Evolutionary conservation across 164 flowering plant species (phyloP), one percentile per base, ranked within the genome.

Genomic region (Cinnamomum chago): DNA sequence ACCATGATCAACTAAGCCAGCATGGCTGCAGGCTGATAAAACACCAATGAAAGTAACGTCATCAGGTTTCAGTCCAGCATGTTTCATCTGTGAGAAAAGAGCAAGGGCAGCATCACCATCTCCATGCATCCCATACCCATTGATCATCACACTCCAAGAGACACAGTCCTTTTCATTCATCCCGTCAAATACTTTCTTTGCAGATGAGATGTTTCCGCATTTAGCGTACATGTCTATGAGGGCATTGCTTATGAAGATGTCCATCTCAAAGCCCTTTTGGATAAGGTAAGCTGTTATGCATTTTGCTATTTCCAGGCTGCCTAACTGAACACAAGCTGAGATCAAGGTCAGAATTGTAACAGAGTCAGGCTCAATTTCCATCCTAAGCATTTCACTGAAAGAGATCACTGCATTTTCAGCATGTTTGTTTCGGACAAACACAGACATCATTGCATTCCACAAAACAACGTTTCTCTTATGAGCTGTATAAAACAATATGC

Each of bases 381-480:
- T 62, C 15, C 20, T 66, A 24, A 83, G 85, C 83, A 88, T 70
- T 67, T 87, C 84, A 40, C 24, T 3, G 58, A 88, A 88, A 47
- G 76, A 68, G 55, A 68, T 23, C 64, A 87, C 65, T 40, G 87
- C 86, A 25, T 40, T 74, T 70, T 76, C 65, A 20, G 81, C 70
- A 58, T 81, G 76, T 51, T 79, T 73, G 40, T 65, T 65, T 20
- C 78, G 79, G 35, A 83, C 55, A 40, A 73, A 60, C 28, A 79
- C 90, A 72, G 90, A 80, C 78, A 87, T 82, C 15, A 85, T 75
- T 58, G 88, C 82, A 81, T 88, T 90, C 94, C 92, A 88, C 50
- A 85, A 24, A 71, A 85, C 79, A 75, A 85, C 70, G 70, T 85
- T 82, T n/a, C 69, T 70, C 77, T 76, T 80, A 65, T 81, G 78